These are phyloP conservation scores for Sophora flavescens DNA, from an alignment of 306 rosid genomes.

Conservation along the genomic window DNA sequence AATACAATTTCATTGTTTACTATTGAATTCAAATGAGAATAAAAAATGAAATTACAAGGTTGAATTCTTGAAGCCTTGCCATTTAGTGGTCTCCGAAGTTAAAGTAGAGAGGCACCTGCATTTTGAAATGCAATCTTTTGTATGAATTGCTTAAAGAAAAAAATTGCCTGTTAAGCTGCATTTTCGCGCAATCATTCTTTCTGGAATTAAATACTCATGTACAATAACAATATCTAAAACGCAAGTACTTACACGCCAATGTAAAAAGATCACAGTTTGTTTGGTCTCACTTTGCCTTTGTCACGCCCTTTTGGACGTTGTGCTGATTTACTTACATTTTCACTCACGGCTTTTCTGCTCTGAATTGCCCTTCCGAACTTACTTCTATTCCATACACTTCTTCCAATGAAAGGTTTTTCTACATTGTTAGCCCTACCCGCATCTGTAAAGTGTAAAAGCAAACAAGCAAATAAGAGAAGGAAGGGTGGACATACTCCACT, in stretches of 20 bases:
- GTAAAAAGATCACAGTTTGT: background rate
- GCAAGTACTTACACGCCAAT: background rate
- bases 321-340: background rate
- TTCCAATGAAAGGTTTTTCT: constrained; percentile 29
- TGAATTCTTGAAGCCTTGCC: background rate
- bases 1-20: background rate
- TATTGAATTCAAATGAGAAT: background rate
- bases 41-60: background rate
- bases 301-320: background rate
- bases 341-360: constrained; percentile 8
- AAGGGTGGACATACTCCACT: background rate
- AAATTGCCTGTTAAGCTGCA: background rate
- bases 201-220: background rate
- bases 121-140: background rate
- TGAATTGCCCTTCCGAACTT: constrained; percentile 28
- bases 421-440: constrained; percentile 1
- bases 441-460: constrained; percentile 24
- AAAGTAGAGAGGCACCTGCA: background rate
- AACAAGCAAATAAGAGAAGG: background rate
- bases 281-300: background rate
- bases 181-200: background rate
- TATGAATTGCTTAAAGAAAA: background rate
- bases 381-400: constrained; percentile 20
- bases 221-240: background rate
- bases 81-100: background rate